Evolutionary conservation across 2,329 filamentous ascomycete genomes (phyloP).

Genomic region (Phialophora macrospora): DNA sequence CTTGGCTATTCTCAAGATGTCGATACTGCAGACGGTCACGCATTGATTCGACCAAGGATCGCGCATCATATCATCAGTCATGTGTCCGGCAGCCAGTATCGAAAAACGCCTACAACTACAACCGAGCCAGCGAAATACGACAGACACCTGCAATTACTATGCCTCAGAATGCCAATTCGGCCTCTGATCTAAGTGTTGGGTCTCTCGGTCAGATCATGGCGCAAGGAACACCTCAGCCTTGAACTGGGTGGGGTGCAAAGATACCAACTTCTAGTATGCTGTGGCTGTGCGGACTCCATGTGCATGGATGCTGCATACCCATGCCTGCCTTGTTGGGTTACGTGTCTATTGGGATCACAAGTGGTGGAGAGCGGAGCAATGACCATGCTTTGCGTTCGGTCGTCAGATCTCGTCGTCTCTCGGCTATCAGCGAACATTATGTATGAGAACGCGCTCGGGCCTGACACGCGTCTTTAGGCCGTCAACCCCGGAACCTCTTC

Average conservation of each 20-base stretch:
- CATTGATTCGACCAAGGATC: neutral
- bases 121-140: neutral
- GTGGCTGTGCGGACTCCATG: neutral
- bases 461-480: constrained; percentile 13
- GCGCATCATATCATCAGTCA: neutral
- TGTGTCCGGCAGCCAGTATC: neutral
- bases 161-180: neutral
- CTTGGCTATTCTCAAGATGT: neutral
- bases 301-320: neutral
- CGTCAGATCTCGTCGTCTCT: neutral
- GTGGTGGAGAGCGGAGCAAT: neutral
- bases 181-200: neutral
- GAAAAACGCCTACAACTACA: neutral
- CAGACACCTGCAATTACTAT: neutral
- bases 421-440: neutral
- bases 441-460: constrained; percentile 1
- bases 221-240: neutral
- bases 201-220: neutral
- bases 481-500: constrained; percentile 1
- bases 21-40: neutral
- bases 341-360: neutral
- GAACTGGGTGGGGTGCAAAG: neutral
- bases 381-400: neutral
- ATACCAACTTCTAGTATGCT: neutral
- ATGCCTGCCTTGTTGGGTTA: neutral